A percentile compares a stretch with the other conserved stretches of the same genome.
These are phyloP conservation scores for Maudiozyma turicensis DNA, from an alignment of 805 yeast species.

Conservation along the genomic window DNA sequence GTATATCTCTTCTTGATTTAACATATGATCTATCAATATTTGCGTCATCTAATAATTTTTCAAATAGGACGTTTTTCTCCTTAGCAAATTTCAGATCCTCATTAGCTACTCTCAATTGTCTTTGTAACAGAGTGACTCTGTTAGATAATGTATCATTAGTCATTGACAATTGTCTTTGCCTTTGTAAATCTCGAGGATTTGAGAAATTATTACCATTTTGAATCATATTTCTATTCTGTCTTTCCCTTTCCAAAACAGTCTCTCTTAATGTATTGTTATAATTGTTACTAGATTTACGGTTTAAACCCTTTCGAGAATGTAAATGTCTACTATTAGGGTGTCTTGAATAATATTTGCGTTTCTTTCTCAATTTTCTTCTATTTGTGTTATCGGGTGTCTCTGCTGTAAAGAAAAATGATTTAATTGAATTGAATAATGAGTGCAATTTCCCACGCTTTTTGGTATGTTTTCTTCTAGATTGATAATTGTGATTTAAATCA, in stretches of 20 bases:
- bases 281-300: background rate
- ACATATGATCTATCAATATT: slow-evolving; percentile 26
- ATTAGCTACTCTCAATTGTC: slow-evolving; percentile 5
- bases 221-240: slow-evolving; percentile 11
- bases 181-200: background rate
- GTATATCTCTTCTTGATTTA: slow-evolving; percentile 26
- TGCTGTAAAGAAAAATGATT: slow-evolving; percentile 1
- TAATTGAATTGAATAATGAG: background rate
- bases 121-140: slow-evolving; percentile 9
- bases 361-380: background rate
- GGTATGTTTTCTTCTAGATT: background rate
- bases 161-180: background rate
- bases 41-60: slow-evolving; percentile 26
- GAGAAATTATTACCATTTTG: background rate
- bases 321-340: background rate
- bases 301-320: background rate
- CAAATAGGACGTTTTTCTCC: slow-evolving; percentile 23
- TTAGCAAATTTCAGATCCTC: slow-evolving; percentile 23
- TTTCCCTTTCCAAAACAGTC: slow-evolving; percentile 16
- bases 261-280: slow-evolving; percentile 3
- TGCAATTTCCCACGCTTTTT: background rate
- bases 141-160: slow-evolving; percentile 1
- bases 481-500: background rate
- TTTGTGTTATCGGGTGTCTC: background rate
- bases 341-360: background rate